Percentiles rank a stretch among this genome's conserved stretches.
These are phyloP conservation scores for Coniferiporia sulphurascens DNA, from an alignment of 1,284 basidiomycete genomes.

Conservation along the genomic window DNA sequence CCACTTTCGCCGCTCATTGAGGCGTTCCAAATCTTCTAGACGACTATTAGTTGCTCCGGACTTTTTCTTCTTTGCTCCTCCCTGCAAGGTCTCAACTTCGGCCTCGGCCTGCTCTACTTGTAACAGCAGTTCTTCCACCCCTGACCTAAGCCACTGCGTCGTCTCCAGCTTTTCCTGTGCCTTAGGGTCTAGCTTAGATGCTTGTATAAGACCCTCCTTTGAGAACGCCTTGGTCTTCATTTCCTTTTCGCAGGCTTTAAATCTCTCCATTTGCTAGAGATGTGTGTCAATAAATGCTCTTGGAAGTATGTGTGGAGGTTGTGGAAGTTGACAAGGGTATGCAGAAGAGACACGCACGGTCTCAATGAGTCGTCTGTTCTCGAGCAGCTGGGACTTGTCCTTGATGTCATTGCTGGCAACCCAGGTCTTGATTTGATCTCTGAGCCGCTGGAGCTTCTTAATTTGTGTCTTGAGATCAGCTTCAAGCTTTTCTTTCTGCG, in stretches of 20 bases:
- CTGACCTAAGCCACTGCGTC: constrained; percentile 79
- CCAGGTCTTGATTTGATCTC: constrained; percentile 99
- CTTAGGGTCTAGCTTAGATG: constrained; percentile 92
- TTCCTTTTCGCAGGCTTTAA: constrained; percentile 99
- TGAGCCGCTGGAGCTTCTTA: constrained; percentile 96
- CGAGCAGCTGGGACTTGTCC: constrained; percentile 92
- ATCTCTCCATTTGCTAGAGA: constrained; percentile 98
- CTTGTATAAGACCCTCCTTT: constrained; percentile 95
- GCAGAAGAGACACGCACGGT: constrained; percentile 51
- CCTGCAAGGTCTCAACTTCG: constrained; percentile 88
- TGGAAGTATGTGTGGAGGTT: constrained; percentile 19
- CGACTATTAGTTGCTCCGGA: constrained; percentile 64
- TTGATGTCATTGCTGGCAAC: constrained; percentile 98
- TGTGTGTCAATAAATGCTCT: constrained; percentile 17
- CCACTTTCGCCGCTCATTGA: constrained; percentile 96
- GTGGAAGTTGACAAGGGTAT: constrained; percentile 1
- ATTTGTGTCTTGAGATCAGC: constrained; percentile 96
- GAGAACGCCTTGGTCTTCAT: constrained; percentile 99
- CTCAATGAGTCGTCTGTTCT: constrained; percentile 95
- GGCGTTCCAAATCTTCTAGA: constrained; percentile 76
- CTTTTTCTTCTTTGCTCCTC: constrained; percentile 84
- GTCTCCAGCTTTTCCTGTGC: constrained; percentile 95
- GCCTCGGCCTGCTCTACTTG: constrained; percentile 96
- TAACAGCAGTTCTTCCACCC: constrained; percentile 89
- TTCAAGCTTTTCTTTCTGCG: constrained; percentile 96